Percentiles rank a stretch among this genome's conserved stretches.
Evolutionary conservation across 2,329 filamentous ascomycete genomes (phyloP).

Genomic region (Pochonia chlamydosporia): DNA sequence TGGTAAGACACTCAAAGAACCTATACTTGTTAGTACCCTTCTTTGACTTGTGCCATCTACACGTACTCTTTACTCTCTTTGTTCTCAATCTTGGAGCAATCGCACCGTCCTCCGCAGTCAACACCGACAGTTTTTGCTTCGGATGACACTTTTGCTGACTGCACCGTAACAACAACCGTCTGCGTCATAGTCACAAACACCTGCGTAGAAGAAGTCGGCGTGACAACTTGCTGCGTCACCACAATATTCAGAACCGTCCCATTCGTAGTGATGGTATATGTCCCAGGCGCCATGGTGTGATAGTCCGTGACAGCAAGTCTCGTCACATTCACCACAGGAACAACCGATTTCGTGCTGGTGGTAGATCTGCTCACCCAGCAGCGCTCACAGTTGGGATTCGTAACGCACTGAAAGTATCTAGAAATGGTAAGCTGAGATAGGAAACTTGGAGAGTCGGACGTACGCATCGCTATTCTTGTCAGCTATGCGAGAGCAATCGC

Average conservation of each 20-base stretch:
- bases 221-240: constrained; percentile 1
- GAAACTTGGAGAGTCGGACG: not conserved
- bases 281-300: constrained; percentile 1
- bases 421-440: not conserved
- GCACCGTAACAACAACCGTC: constrained; percentile 5
- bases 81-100: constrained; percentile 21
- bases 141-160: not conserved
- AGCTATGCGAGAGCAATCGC: constrained; percentile 21
- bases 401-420: constrained; percentile 30
- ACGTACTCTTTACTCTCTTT: constrained; percentile 24
- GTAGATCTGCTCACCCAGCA: constrained; percentile 10
- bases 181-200: constrained; percentile 4
- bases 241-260: constrained; percentile 5
- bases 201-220: constrained; percentile 1
- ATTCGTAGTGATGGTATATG: constrained; percentile 4
- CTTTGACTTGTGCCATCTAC: not conserved
- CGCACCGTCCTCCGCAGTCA: constrained; percentile 11
- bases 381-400: constrained; percentile 23
- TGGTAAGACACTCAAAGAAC: constrained; percentile 29
- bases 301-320: not conserved
- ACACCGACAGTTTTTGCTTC: not conserved
- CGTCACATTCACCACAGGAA: not conserved
- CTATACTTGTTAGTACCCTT: constrained; percentile 13
- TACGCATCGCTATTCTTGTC: constrained; percentile 25
- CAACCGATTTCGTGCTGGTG: not conserved